phyloP scores from a whole-genome alignment of 1,284 basidiomycete genomes.

The Austropuccinia psidii region DNA sequence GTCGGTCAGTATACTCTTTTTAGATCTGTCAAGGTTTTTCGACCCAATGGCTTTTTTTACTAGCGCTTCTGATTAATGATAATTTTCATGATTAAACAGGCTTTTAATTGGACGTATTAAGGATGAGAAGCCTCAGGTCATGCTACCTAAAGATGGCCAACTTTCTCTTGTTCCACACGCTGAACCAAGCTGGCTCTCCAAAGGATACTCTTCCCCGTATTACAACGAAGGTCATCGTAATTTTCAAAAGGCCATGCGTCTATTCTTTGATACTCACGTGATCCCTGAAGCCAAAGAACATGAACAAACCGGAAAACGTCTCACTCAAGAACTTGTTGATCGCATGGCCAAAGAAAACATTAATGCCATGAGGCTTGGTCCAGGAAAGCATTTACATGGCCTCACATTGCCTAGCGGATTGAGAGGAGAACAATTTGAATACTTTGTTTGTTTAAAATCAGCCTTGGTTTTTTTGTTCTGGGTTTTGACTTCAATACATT shows the following conservation, averaged over 20 bases:
- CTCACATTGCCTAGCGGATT: constrained; percentile 69
- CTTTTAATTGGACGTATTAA: constrained; percentile 51
- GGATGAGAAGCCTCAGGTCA: constrained; percentile 57
- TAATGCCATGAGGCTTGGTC: constrained; percentile 82
- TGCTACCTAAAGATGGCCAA: constrained; percentile 56
- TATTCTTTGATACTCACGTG: constrained; percentile 43
- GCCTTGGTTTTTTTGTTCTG: constrained; percentile 68
- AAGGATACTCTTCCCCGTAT: constrained; percentile 73
- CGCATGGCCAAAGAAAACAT: constrained; percentile 53
- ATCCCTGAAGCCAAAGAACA: constrained; percentile 43
- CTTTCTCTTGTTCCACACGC: constrained; percentile 66
- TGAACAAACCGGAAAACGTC: constrained; percentile 46
- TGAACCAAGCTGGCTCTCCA: constrained; percentile 72
- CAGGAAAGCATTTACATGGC: constrained; percentile 68
- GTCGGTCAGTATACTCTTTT: constrained; percentile 61
- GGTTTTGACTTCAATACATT: constrained; percentile 53
- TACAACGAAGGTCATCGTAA: constrained; percentile 58
- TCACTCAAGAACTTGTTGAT: constrained; percentile 46
- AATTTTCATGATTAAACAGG: constrained; percentile 37
- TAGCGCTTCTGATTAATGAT: neutral
- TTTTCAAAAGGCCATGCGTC: constrained; percentile 40
- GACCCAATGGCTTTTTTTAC: neutral
- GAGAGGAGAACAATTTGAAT: constrained; percentile 76
- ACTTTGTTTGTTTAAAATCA: constrained; percentile 52
- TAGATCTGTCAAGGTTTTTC: neutral